A percentile compares a stretch with the other conserved stretches of the same genome.
phyloP scores from a whole-genome alignment of 78 protist species.

The Dictyostelium firmibasis region DNA sequence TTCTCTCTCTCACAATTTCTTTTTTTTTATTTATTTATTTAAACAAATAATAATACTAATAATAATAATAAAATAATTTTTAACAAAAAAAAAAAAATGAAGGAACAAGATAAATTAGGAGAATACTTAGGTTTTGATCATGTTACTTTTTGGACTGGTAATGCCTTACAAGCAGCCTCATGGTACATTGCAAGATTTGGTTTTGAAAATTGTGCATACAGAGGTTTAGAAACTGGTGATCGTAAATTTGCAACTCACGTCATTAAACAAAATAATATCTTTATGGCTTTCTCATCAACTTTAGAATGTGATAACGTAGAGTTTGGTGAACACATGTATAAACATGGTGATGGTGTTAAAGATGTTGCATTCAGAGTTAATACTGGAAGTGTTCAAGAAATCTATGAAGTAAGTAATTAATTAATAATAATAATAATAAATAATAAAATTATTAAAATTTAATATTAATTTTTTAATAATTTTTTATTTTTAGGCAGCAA shows the following conservation, averaged over 20 bases:
- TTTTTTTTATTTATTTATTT: neutral
- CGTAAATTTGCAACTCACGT: constrained; percentile 91
- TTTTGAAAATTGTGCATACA: constrained; percentile 86
- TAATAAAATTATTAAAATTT: neutral
- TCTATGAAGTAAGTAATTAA: neutral
- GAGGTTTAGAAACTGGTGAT: constrained; percentile 93
- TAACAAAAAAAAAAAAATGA: too few relatives aligned
- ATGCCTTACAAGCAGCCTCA: constrained; percentile 93
- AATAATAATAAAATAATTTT: neutral
- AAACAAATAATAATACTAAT: neutral
- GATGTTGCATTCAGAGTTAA: constrained; percentile 90
- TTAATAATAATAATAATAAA: neutral
- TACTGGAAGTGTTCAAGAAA: constrained; percentile 51
- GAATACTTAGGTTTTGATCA: constrained; percentile 70
- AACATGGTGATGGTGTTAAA: constrained; percentile 93
- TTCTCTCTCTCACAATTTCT: too few relatives aligned
- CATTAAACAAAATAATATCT: constrained; percentile 64
- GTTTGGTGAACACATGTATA: constrained; percentile 60
- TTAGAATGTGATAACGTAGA: constrained; percentile 48
- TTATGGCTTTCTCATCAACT: constrained; percentile 77
- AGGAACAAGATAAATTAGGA: neutral
- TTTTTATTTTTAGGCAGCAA: constrained; percentile 69
- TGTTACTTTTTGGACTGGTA: constrained; percentile 87
- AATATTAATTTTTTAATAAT: too few relatives aligned
- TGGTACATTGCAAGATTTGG: constrained; percentile 91